Percentiles rank a stretch among this genome's conserved stretches.
Evolutionary conservation across 2,329 filamentous ascomycete species (phyloP).

Genomic region (Mycocentrospora acerina): DNA sequence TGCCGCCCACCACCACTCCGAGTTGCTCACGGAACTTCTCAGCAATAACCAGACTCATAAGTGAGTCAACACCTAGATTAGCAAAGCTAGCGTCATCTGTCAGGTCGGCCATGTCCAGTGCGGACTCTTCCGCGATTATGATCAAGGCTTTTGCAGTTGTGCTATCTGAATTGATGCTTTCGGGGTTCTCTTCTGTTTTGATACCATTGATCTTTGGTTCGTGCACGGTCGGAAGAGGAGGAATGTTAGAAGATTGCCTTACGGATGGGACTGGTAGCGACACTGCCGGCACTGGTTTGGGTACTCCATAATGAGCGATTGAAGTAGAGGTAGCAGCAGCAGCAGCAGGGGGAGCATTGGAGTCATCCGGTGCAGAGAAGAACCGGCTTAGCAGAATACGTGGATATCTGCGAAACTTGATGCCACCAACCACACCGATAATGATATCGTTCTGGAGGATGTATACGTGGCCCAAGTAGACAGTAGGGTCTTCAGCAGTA

Average conservation of each 20-base stretch:
- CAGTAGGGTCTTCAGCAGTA: constrained; percentile 7
- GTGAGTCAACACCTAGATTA: constrained; percentile 33
- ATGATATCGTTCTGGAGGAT: too few relatives aligned
- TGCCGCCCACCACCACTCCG: constrained; percentile 16
- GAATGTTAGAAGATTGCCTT: background rate
- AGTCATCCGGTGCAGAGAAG: background rate
- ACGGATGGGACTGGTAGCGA: background rate
- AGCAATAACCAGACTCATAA: constrained; percentile 24
- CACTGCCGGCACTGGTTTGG: background rate
- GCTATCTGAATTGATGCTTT: background rate
- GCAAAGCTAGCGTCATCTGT: constrained; percentile 24
- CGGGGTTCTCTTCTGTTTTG: background rate
- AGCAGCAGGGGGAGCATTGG: too few relatives aligned
- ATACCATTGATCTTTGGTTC: background rate
- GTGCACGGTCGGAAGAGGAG: background rate
- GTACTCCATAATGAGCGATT: background rate
- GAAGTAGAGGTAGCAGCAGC: background rate
- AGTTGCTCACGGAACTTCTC: constrained; percentile 27
- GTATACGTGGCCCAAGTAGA: too few relatives aligned
- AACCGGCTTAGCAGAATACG: background rate
- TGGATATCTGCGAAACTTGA: background rate
- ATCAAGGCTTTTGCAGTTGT: background rate
- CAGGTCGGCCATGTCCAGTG: constrained; percentile 25
- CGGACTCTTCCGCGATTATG: constrained; percentile 34
- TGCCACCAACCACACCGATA: too few relatives aligned